Evolutionary conservation across 805 yeast species (phyloP).

Genomic region (Candida railenensis): DNA sequence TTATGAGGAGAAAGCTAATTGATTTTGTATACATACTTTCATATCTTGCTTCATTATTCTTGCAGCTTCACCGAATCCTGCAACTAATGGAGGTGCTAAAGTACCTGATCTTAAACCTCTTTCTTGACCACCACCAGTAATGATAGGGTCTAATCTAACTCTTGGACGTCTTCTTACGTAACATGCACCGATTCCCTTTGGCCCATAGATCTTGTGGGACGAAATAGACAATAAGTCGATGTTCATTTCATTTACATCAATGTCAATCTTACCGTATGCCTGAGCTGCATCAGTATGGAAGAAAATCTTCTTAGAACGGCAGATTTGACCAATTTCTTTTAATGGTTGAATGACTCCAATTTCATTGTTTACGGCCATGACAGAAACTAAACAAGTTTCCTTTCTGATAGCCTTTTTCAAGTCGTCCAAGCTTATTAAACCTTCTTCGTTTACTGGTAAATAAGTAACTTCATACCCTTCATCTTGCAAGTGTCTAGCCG

Average conservation of each 20-base stretch:
- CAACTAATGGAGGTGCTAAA: constrained; percentile 91
- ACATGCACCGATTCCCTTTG: constrained; percentile 96
- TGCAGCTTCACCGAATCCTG: constrained; percentile 98
- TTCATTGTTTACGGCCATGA: constrained; percentile 98
- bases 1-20: too few relatives aligned
- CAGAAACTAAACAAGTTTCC: constrained; percentile 85
- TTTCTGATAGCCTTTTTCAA: constrained; percentile 82
- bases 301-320: constrained; percentile 84
- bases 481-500: constrained; percentile 91
- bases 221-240: constrained; percentile 92
- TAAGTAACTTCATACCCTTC: constrained; percentile 97
- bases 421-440: constrained; percentile 74
- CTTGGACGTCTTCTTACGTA: constrained; percentile 97
- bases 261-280: constrained; percentile 89
- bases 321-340: constrained; percentile 86
- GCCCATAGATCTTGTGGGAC: constrained; percentile 96
- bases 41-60: constrained; percentile 73
- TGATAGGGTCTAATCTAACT: constrained; percentile 91
- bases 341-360: constrained; percentile 97
- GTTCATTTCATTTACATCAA: constrained; percentile 91
- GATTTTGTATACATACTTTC: constrained; percentile 24
- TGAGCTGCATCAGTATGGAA: constrained; percentile 99
- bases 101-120: constrained; percentile 98
- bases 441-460: constrained; percentile 78
- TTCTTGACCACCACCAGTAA: constrained; percentile 99